Percentiles rank a stretch among this genome's conserved stretches.
phyloP scores from a whole-genome alignment of 2,329 filamentous ascomycete species.

The Paraphaeosphaeria minitans region DNA sequence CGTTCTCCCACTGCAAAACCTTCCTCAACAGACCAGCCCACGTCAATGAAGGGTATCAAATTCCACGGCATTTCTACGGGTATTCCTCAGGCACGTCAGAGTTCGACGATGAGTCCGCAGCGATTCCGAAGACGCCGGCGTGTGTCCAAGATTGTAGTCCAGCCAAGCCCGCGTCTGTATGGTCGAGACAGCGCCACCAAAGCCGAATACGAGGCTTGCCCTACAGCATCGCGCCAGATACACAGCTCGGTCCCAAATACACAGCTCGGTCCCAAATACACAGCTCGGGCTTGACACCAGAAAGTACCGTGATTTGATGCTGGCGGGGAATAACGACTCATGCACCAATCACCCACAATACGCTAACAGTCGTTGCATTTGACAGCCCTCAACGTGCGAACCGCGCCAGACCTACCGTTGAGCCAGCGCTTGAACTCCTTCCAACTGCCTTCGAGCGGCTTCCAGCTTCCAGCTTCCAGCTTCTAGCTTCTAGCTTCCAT shows the following conservation, averaged over 20 bases:
- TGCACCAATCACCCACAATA: background rate
- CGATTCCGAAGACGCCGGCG: background rate
- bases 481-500: conserved; percentile 4
- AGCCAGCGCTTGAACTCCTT: conserved; percentile 1
- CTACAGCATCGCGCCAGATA: background rate
- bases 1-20: background rate
- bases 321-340: background rate
- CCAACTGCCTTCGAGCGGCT: conserved; percentile 4
- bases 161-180: conserved; percentile 6
- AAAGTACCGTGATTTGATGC: conserved; percentile 5
- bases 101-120: background rate
- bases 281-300: background rate
- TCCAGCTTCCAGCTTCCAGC: conserved; percentile 4
- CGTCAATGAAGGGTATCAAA: background rate
- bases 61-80: background rate
- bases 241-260: conserved; percentile 4
- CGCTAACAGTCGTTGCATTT: background rate
- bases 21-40: background rate
- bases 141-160: background rate
- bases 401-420: conserved; percentile 4
- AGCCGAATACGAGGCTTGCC: conserved; percentile 1
- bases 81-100: background rate
- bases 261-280: conserved; percentile 4
- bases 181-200: conserved; percentile 8
- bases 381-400: conserved; percentile 4